phyloP scores from a whole-genome alignment of 306 rosid genomes.

The Crataegus laevigata region DNA sequence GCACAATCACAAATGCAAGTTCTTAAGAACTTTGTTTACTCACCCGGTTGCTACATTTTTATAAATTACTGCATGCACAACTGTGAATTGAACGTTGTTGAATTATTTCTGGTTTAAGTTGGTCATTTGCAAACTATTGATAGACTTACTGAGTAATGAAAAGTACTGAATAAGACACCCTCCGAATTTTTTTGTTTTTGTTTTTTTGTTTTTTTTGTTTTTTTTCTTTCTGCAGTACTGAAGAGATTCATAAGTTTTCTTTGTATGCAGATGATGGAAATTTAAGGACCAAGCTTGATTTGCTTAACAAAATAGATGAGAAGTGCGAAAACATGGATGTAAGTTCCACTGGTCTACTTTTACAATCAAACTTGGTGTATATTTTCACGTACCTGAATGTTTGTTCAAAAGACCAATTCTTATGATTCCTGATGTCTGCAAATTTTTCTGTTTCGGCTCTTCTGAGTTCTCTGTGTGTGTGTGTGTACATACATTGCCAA shows the following conservation, averaged over 20 bases:
- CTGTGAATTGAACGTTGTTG: not conserved
- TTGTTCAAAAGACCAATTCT: not conserved
- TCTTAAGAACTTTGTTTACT: not conserved
- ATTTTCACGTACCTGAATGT: not conserved
- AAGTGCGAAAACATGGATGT: constrained; percentile 36
- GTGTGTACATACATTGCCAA: not conserved
- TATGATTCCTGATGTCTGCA: not conserved
- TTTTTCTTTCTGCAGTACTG: not conserved
- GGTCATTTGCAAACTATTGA: not conserved
- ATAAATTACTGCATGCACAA: not conserved
- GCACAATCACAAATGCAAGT: not conserved
- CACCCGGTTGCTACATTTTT: not conserved
- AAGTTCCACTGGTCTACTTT: constrained; percentile 19
- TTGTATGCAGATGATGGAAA: constrained; percentile 32
- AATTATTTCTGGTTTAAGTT: not conserved
- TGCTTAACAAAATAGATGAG: constrained; percentile 21
- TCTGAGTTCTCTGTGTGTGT: not conserved
- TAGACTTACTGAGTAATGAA: not conserved
- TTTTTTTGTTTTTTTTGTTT: not conserved
- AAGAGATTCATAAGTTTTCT: not conserved
- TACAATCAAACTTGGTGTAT: not conserved
- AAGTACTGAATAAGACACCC: not conserved
- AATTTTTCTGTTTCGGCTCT: not conserved
- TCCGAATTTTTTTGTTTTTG: not conserved
- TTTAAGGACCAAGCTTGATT: constrained; percentile 22